Percentiles rank a stretch among this genome's conserved stretches.
Conservation (phyloP, 192 early-diverging fungal genomes). For the Backusella morwellensis region DNA sequence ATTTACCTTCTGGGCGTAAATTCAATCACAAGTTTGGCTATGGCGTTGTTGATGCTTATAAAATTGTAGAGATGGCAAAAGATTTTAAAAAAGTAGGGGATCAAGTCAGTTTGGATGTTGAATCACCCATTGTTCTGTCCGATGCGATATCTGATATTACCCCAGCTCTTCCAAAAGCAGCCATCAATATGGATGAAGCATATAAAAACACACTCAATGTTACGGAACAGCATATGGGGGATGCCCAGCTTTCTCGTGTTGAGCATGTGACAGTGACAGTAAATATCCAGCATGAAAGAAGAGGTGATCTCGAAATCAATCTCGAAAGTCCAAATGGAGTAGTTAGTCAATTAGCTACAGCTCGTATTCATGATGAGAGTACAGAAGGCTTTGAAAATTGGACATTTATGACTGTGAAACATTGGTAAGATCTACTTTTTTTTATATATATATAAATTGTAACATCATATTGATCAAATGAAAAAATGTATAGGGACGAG, state of each 20-base stretch:
- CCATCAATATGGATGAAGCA: not conserved
- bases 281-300: conserved; percentile 70
- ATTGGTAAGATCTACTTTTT: conserved; percentile 63
- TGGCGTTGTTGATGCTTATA: conserved; percentile 86
- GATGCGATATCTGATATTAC: conserved; percentile 19
- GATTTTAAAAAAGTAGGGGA: conserved; percentile 58
- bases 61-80: conserved; percentile 78
- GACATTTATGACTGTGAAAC: conserved; percentile 95
- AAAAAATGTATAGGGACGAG: conserved; percentile 73
- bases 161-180: not conserved
- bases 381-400: conserved; percentile 75
- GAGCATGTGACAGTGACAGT: conserved; percentile 92
- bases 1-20: conserved; percentile 63
- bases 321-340: conserved; percentile 74
- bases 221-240: conserved; percentile 44
- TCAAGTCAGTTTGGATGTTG: conserved; percentile 57
- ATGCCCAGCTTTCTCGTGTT: conserved; percentile 50
- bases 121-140: not conserved
- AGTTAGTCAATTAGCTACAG: conserved; percentile 64
- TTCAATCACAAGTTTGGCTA: conserved; percentile 96
- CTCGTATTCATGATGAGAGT: conserved; percentile 63
- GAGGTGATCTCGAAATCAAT: conserved; percentile 86
- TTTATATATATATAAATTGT: not conserved
- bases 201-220: conserved; percentile 32
- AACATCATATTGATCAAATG: not conserved